phyloP scores from a whole-genome alignment of 257 asterid species.

The Fraxinus quadrangulata region DNA sequence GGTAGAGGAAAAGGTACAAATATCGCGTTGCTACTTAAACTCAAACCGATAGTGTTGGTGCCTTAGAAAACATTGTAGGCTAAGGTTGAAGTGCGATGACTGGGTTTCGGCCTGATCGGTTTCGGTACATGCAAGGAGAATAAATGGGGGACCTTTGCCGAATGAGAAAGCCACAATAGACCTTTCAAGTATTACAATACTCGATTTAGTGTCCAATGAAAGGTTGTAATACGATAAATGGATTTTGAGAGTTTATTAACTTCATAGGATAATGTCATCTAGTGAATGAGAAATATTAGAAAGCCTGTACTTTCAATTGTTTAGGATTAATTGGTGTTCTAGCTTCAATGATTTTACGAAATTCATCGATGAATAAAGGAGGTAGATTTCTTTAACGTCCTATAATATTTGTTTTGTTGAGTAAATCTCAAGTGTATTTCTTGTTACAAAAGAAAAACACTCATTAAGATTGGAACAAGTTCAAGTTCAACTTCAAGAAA shows the following conservation, averaged over 20 bases:
- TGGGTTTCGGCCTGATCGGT: not conserved
- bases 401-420: no score
- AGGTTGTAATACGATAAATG: not conserved
- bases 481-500: no score
- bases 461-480: not conserved
- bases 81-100: not conserved
- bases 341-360: not conserved
- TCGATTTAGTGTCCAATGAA: not conserved
- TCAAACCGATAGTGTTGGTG: not conserved
- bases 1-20: no score
- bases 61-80: not conserved
- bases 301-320: no score
- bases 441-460: not conserved
- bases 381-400: no score
- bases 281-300: no score
- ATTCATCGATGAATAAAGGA: not conserved
- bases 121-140: not conserved
- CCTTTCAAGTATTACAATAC: not conserved
- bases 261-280: not conserved
- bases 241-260: no score
- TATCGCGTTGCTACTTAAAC: not conserved
- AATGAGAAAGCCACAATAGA: not conserved
- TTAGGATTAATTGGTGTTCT: no score
- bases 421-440: not conserved
- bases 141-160: not conserved